Base-by-base conservation (phyloP, 495 filamentous ascomycete species). In the Aspergillus conjunctus region DNA sequence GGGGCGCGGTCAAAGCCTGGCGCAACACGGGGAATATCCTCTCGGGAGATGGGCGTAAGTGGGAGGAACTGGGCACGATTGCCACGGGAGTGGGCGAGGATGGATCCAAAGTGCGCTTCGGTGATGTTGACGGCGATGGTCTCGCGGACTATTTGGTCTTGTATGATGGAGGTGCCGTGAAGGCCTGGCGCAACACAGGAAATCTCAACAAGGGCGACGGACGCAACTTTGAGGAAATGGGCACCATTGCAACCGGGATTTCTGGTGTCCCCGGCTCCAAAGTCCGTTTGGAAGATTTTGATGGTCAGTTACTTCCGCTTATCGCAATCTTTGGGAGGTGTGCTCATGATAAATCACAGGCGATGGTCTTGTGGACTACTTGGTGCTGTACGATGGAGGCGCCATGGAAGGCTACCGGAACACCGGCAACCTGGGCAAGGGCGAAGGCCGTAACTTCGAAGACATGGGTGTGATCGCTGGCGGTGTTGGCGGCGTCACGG, bases 1-100 rank as follows among this genome's bases (percentile, higher is more conserved):
- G 53, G 4, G 53, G 53, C 14, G 1, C 53, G n/a, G 53, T 56
- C 34, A 22, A 56, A n/a, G n/a, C n/a, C 34, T 37, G 34, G 53
- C 53, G 11, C n/a, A 56, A 56, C 11, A 56, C 14, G 5, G 33
- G 34, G 33, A 56, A 56, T 33, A 45, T 43, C 34, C n/a, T 22
- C 53, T 12, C 20, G 18, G 34, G 18, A 3, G 44, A 44, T 7
- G 34, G 22, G n/a, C 33, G 34, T 10, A 43, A 10, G 11, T 56
- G 34, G 34, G 2, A 56, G 15, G 10, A 21, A 3, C 10, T 17
- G 3, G 21, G 20, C 20, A 33, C 37, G 33, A 43, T 56, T 31
- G 14, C 53, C 1, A 9, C n/a, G 15, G 53, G 53, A 1, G 33
- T 44, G 17, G 53, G n/a, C 17, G 17, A 22, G 17, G 11, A 12